Conservation (phyloP, 192 early-diverging fungal genomes). For the Coemansia javaensis region DNA sequence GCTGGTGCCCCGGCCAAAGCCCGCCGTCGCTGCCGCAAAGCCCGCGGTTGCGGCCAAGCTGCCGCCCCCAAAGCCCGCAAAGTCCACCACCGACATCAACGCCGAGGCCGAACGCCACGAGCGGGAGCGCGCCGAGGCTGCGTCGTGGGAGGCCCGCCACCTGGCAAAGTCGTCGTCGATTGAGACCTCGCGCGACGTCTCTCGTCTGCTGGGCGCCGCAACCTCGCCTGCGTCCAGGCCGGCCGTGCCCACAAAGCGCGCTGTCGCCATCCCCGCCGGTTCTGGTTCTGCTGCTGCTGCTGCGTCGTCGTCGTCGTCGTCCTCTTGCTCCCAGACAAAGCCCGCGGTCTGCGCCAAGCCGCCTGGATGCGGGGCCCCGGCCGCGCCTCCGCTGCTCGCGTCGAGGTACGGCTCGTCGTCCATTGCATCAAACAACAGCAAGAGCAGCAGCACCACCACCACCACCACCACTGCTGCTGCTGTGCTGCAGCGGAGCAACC, state of each 20-base stretch:
- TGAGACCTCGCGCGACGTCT: constrained; percentile 1
- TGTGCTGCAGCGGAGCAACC: constrained; percentile 2
- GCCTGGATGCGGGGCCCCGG: too few species aligned
- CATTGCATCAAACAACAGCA: too few species aligned
- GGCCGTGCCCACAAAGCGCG: constrained; percentile 5
- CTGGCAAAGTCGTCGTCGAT: not conserved
- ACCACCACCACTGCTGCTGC: not conserved
- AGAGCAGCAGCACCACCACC: not conserved
- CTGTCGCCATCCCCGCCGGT: not conserved
- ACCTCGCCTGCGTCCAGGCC: not conserved
- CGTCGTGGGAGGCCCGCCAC: constrained; percentile 13
- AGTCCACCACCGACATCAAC: constrained; percentile 1
- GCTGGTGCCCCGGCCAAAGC: too few species aligned
- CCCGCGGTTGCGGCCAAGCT: not conserved
- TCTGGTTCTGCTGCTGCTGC: too few species aligned
- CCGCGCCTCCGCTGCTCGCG: too few species aligned
- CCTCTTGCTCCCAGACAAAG: too few species aligned
- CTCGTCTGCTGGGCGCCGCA: not conserved
- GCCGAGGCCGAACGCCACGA: not conserved
- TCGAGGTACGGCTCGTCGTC: too few species aligned
- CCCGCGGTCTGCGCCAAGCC: too few species aligned
- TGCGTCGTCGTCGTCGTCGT: not conserved
- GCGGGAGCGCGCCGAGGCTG: constrained; percentile 16
- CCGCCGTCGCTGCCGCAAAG: not conserved
- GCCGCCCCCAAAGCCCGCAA: not conserved